Conservation (phyloP, 306 rosid species). For the Trifolium pratense region DNA sequence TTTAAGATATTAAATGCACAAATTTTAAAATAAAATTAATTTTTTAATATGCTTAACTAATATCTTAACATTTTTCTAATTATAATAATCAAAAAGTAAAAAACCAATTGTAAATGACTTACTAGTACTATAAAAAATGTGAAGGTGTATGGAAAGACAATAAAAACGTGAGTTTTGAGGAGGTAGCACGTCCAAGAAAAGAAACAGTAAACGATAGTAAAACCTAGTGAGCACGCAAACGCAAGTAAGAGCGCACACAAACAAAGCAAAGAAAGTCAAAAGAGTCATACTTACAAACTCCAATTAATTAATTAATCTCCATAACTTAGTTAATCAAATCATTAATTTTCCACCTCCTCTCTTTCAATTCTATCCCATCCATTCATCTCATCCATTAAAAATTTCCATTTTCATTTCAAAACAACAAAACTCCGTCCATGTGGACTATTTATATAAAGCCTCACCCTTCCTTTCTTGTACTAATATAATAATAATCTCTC, state of each 20-base stretch:
- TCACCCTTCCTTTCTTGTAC: slow-evolving; percentile 50
- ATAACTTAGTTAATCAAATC: background rate
- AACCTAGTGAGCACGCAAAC: slow-evolving; percentile 12
- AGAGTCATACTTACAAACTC: slow-evolving; percentile 9
- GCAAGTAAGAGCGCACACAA: slow-evolving; percentile 33
- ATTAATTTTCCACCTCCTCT: background rate
- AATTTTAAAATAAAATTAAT: too few species aligned
- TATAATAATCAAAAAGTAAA: too few species aligned
- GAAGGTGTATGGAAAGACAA: too few species aligned
- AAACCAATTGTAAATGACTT: too few species aligned
- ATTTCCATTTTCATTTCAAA: slow-evolving; percentile 43
- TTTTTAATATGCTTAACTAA: too few species aligned
- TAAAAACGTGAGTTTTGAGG: background rate
- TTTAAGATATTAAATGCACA: too few species aligned
- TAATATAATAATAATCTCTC: slow-evolving; percentile 28
- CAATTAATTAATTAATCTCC: background rate
- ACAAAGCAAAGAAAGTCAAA: slow-evolving; percentile 28
- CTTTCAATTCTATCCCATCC: background rate
- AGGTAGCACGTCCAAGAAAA: background rate
- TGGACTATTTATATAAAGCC: slow-evolving; percentile 67
- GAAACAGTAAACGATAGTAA: background rate
- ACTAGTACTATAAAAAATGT: too few species aligned
- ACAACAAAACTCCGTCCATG: slow-evolving; percentile 7
- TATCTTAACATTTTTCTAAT: too few species aligned
- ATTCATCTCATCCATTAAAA: slow-evolving; percentile 12